Evolutionary conservation across 805 yeast species (phyloP), one percentile per base, ranked within the genome.

Genomic region (Blastobotrys peoriensis): DNA sequence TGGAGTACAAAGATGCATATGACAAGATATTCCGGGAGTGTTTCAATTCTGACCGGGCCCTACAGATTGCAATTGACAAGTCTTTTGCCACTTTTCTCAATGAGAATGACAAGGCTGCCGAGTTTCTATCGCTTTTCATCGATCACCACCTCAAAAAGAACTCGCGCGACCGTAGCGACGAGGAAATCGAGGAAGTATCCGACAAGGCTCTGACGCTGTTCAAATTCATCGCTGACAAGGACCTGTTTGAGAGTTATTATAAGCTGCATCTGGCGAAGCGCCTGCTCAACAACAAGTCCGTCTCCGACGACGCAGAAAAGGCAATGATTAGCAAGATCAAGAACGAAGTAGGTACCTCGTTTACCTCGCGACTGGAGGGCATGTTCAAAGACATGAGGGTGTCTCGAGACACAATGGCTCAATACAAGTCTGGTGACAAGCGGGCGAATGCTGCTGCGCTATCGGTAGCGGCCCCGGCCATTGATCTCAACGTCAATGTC

Each of bases 221-320:
- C 56, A 68, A 81, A 45, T 80, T 77, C 57, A 70, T 88, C 38
- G 73, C 77, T 47, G 96, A 89, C 54, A 89, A 87, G 57, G 96
- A 88, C 63, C 67, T 84, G 20, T 89, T 88, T 65, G 95, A 87
- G 58, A 82, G 77, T 35, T 80, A 83, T 49, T 88, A 86, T 62
- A 87, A 87, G 55, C 84, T 81, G 43, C 96, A 86, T 64, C 69
- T 89, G 46, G 95, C 96, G 1, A 86, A 83, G 61, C 71, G 97
- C 49, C 70, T 88, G 35, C 59, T 82, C 72, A 77, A 45, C 69
- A 70, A 51, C 57, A 63, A 66, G 62, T 52, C 61, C 10, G 55
- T 71, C 40, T 68, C 76, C 2, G 65, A 71, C 38, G 91, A 86
- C 47, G 64, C 83, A 3, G 97, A 88, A 60, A 79, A 80, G 57